Evolutionary conservation across 1,284 basidiomycete species (phyloP), one percentile per base, ranked within the genome.

Genomic region (Lignosus rhinocerotis): DNA sequence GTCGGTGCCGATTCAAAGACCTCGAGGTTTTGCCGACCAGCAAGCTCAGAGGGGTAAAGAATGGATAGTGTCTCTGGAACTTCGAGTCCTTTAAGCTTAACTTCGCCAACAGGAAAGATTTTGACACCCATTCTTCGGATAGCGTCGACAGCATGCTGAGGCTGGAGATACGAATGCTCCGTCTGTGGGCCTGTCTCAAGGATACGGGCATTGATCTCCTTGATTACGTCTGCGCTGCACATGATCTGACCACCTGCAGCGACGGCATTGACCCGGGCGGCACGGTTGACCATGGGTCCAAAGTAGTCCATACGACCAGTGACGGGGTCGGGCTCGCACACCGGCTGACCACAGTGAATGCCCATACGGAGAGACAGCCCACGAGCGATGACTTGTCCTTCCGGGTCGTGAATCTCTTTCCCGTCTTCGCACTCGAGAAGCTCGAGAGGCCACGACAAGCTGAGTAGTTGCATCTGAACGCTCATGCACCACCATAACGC

Each of bases 251-350:
- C 97, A 12, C 97, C 97, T 31, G 88, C 87, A 1, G 97, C 95
- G 56, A 81, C 85, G 38, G 90, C 87, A 62, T 82, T 86, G 70
- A 99, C 93, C 55, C 97, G 84, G 1, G 96, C 87, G 0, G 96
- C 83, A 43, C 96, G 90, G 73, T 97, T 97, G 65, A 96, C 93
- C 85, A 96, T 92, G 1, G 93, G 88, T 0, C 94, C 94, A 68
- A 96, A 93, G 76, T 97, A 97, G 75, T 99, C 96, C 97, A 99
- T 99, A 30, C 97, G 90, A 61, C 88, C 80, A 6, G 96, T 99
- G 71, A 97, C 92, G 1, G 94, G 92, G 75, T 99, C 97, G 10
- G 86, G 84, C 70, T 98, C 96, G 72, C 95, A 98, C 45, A 94
- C 84, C 0, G 97, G 97, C 30, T 76, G 75, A 34, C 97, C 97